Evolutionary conservation across 2,329 filamentous ascomycete species (phyloP), one percentile per base, ranked within the genome.

Genomic region (Diaporthe vexans): DNA sequence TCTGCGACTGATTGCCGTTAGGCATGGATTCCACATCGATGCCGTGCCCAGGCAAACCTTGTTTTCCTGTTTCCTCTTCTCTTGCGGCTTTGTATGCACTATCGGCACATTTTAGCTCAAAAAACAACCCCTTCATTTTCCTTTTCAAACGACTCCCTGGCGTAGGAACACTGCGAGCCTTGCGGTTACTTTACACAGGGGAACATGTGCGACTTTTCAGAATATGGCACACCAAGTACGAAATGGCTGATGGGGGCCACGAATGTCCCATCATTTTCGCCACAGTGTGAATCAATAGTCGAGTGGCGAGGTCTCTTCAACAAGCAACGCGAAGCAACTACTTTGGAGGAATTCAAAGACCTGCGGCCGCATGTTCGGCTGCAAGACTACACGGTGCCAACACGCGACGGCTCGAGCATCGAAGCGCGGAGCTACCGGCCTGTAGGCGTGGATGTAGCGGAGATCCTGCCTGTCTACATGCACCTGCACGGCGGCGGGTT

Each of bases 401-500:
- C 86, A 0, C 85, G 87, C 15, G 88, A 89, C 75, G 85, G 85
- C 15, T 79, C 80, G 5, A 76, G 77, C 0, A 81, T 89, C 35
- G 82, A 86, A 77, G 86, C 83, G 11, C 84, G 88, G 43, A 87
- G 78, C 63, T 90, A 89, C 77, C 84, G 86, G 10, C 84, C 87
- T 9, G 59, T 24, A 48, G 78, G 79, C 4, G 76, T 79, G 3
- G 74, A 81, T 11, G 40, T 78, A 37, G 78, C 82, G 13, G 81
- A 82, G 56, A 35, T 76, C 8, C 81, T 90, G 0, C 89, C 89
- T 0, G 80, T 90, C 0, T 88, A 86, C 72, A 79, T 88, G 26
- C 86, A 88, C 75, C 79, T 90, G 1, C 89, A 90, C 76, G 89
- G 90, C 4, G 89, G 89, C 4, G 89, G 88, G 0, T 92, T 88